These are phyloP conservation scores for Heritiera littoralis DNA, from an alignment of 345 rosid species.

Conservation along the genomic window DNA sequence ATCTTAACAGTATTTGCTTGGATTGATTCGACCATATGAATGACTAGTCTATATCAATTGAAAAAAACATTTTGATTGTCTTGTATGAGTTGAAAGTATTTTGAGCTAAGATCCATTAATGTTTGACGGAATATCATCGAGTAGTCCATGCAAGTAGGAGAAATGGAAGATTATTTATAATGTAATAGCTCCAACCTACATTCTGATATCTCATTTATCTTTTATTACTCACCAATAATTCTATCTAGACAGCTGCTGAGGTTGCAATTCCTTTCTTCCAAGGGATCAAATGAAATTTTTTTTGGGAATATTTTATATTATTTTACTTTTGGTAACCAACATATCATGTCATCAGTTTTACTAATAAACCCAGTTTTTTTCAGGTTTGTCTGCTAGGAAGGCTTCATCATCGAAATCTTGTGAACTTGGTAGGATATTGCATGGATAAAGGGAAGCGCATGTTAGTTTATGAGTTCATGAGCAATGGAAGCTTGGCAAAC, in stretches of 20 bases:
- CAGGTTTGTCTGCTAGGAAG: slow-evolving; percentile 90
- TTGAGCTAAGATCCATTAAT: slow-evolving; percentile 2
- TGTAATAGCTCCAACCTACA: background rate
- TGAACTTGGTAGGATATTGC: slow-evolving; percentile 89
- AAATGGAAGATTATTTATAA: background rate
- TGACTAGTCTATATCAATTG: background rate
- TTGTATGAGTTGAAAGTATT: background rate
- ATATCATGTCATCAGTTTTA: background rate
- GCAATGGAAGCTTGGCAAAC: slow-evolving; percentile 88
- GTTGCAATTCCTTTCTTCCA: background rate
- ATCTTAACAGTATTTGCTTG: background rate
- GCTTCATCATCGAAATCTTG: slow-evolving; percentile 94
- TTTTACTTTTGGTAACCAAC: background rate
- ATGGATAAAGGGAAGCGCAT: slow-evolving; percentile 78
- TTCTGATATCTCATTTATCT: background rate
- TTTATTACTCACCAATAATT: background rate
- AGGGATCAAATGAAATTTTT: background rate
- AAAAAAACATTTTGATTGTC: background rate
- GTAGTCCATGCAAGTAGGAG: background rate
- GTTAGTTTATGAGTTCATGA: slow-evolving; percentile 93
- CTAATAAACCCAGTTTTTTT: slow-evolving; percentile 24
- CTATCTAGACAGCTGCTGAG: background rate
- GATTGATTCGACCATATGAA: background rate
- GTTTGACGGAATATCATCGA: background rate
- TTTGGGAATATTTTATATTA: background rate